Conservation (phyloP, 192 early-diverging fungal species). For the Borealophlyctis nickersoniae region DNA sequence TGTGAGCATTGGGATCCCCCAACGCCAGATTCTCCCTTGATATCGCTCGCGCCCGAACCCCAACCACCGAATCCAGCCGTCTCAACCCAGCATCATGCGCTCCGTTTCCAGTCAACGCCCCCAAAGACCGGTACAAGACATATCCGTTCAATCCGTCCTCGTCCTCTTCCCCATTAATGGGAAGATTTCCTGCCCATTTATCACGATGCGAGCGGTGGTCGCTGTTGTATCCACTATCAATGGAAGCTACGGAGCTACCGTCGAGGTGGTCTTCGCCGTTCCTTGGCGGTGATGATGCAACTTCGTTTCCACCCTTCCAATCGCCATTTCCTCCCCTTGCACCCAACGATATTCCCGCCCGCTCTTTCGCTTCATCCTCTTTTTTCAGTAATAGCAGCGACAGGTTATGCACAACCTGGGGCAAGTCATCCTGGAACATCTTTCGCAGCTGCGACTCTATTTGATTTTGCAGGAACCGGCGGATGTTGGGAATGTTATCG, state of each 20-base stretch:
- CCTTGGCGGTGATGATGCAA: background rate
- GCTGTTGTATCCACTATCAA: constrained; percentile 19
- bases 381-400: constrained; percentile 60
- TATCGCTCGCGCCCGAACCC: constrained; percentile 8
- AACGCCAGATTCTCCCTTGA: too few species aligned
- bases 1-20: background rate
- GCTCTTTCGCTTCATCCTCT: constrained; percentile 13
- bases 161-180: constrained; percentile 24
- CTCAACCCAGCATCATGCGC: constrained; percentile 13
- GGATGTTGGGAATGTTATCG: constrained; percentile 85
- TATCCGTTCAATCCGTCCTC: constrained; percentile 34
- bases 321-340: background rate
- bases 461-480: constrained; percentile 80
- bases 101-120: constrained; percentile 7
- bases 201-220: constrained; percentile 33
- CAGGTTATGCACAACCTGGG: constrained; percentile 87
- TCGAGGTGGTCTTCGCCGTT: background rate
- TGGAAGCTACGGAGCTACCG: background rate
- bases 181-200: constrained; percentile 50
- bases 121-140: constrained; percentile 37
- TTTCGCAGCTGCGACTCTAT: constrained; percentile 87
- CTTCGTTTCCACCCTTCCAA: background rate
- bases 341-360: background rate
- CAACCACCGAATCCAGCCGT: constrained; percentile 8
- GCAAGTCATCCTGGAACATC: constrained; percentile 92